Conservation (phyloP, 1,284 basidiomycete species). For the Hypsizygus ulmarius region DNA sequence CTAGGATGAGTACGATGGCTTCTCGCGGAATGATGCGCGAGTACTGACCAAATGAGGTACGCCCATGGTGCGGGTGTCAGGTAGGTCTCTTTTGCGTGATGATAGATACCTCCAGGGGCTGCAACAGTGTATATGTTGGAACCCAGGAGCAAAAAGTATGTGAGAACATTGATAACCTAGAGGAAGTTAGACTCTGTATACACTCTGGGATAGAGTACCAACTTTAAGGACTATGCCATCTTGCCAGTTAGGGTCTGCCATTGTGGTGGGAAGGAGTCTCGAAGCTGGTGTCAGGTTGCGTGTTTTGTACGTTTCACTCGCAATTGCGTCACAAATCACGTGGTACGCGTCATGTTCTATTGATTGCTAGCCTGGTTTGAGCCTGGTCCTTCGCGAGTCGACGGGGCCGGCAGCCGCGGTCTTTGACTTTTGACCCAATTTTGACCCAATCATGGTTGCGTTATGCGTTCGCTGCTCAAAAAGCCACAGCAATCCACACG, state of each 20-base stretch:
- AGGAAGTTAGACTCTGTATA: background rate
- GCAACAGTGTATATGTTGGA: conserved; percentile 86
- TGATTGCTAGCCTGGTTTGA: too few relatives aligned
- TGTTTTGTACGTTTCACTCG: conserved; percentile 10
- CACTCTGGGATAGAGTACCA: conserved; percentile 14
- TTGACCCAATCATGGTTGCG: too few relatives aligned
- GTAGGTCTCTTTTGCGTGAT: conserved; percentile 77
- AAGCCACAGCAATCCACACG: conserved; percentile 7
- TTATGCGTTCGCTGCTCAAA: conserved; percentile 7
- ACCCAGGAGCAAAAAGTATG: conserved; percentile 81
- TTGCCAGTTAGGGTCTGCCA: conserved; percentile 61
- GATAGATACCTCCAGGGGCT: conserved; percentile 67
- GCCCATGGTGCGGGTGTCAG: conserved; percentile 88
- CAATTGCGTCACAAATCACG: too few relatives aligned
- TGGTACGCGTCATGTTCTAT: too few relatives aligned
- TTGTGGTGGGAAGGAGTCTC: conserved; percentile 26
- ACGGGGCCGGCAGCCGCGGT: too few relatives aligned
- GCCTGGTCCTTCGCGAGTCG: too few relatives aligned
- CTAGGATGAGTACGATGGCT: conserved; percentile 7
- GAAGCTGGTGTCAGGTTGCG: conserved; percentile 14
- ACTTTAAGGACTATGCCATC: conserved; percentile 82
- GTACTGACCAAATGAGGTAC: conserved; percentile 72
- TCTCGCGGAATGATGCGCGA: conserved; percentile 5
- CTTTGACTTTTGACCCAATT: too few relatives aligned
- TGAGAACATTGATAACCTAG: conserved; percentile 75